Evolutionary conservation across 106 monocot species (phyloP).

Genomic region (Posidonia australis): DNA sequence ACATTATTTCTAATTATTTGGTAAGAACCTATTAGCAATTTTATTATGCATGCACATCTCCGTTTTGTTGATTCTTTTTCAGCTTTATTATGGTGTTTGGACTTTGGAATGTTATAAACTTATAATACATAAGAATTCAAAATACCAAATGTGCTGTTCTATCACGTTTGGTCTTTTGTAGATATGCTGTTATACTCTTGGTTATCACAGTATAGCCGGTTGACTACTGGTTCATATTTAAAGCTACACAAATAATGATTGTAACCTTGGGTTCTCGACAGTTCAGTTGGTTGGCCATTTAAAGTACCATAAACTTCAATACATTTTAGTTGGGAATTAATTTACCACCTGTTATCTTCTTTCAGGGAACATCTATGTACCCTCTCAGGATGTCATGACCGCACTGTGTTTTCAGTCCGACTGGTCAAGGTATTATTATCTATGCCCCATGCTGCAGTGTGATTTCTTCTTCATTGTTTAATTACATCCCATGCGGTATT

Average conservation of each 20-base stretch:
- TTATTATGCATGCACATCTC: too few species aligned
- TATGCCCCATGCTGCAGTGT: not conserved
- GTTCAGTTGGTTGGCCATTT: not conserved
- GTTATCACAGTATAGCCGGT: too few species aligned
- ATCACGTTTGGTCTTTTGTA: too few species aligned
- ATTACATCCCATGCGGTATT: not conserved
- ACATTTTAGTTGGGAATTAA: not conserved
- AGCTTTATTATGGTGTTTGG: too few species aligned
- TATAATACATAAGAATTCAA: too few species aligned
- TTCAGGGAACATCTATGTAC: slow-evolving; percentile 26
- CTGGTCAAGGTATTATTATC: slow-evolving; percentile 19
- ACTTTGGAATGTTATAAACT: too few species aligned
- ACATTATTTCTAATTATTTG: too few species aligned
- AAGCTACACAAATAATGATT: not conserved
- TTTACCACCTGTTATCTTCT: not conserved
- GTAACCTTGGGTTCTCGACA: not conserved
- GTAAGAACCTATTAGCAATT: too few species aligned
- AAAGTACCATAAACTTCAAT: not conserved
- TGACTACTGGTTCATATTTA: too few species aligned
- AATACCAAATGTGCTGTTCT: too few species aligned
- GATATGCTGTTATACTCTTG: too few species aligned
- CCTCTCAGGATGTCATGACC: slow-evolving; percentile 20
- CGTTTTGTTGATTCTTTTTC: too few species aligned
- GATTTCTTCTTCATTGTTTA: not conserved
- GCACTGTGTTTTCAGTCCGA: slow-evolving; percentile 25